phyloP scores from a whole-genome alignment of 148 eudicot species.

The Polygonum aviculare region DNA sequence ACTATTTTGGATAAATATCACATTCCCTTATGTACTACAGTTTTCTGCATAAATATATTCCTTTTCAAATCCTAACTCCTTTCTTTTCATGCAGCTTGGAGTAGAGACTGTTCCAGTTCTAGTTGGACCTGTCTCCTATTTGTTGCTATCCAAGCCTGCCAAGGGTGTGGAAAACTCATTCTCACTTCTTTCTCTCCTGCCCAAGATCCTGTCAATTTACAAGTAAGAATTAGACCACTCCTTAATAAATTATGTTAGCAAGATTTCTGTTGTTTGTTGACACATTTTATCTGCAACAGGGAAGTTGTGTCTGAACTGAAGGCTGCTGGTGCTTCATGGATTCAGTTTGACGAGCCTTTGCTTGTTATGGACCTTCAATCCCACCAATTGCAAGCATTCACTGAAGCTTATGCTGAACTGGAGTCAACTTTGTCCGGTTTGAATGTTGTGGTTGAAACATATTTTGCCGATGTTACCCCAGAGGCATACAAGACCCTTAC shows the following conservation, averaged over 20 bases:
- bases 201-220: conserved; percentile 77
- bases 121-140: conserved; percentile 74
- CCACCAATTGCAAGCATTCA: conserved; percentile 71
- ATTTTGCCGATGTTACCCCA: conserved; percentile 77
- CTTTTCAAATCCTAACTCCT: neutral
- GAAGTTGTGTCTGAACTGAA: conserved; percentile 80
- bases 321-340: conserved; percentile 89
- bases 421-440: conserved; percentile 68
- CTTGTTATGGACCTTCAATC: conserved; percentile 82
- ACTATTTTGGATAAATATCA: neutral
- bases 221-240: conserved; percentile 35
- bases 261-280: neutral
- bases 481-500: conserved; percentile 76
- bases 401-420: conserved; percentile 63
- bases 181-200: conserved; percentile 68
- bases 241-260: neutral
- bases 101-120: conserved; percentile 79
- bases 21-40: neutral
- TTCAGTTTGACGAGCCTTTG: conserved; percentile 89
- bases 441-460: conserved; percentile 67
- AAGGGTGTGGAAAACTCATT: conserved; percentile 93
- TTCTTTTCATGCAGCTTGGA: conserved; percentile 50
- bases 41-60: neutral
- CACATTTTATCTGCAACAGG: conserved; percentile 29
- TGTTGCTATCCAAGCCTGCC: conserved; percentile 82